Base-by-base conservation (phyloP, 495 filamentous ascomycete genomes). In the Pyrenula aspistea region DNA sequence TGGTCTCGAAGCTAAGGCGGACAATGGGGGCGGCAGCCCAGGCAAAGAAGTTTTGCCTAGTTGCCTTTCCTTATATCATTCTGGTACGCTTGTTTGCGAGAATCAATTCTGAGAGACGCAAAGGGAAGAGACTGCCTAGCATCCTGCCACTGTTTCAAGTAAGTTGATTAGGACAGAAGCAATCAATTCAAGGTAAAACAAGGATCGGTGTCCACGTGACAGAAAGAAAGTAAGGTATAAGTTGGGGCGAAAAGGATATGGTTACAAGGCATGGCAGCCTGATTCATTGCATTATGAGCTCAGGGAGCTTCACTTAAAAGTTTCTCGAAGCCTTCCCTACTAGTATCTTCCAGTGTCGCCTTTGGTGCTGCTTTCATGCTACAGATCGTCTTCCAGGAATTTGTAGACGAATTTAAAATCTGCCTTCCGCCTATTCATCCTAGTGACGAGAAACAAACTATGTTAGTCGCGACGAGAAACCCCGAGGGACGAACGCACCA, bases 331-430 rank as follows among this genome's bases (percentile, higher is more conserved):
- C 50, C 47, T 54, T 75, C 50, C 50, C 19, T 4, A 4, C 19
- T 21, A 10, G 19, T 20, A 24, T 24, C 8, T 21, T 20, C 50
- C 19, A 20, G 19, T 24, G 10, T 10, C 22, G 50, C 50, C 50
- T 10, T 20, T 8, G 10, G 50, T 19, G 50, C 50, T 19, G 22
- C 19, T 8, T 10, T 19, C 8, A 52, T 52, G 50, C 63, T 75
- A 93, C 77, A 95, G 75, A 64, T 95, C 90, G 69, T 95, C 90
- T 68, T 95, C 91, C 57, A 95, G 76, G 73, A 91, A 98, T 71
- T 95, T 95, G 77, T 98, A 98, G 49, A 88, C 84, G 67, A 98
- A 98, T 71, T 94, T 93, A 75, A 98, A 98, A 68, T 98, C 93
- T 42, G 88, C 90, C 78, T 98, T 98, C 64, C 93, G 77, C 59